Conservation (phyloP, 2,329 filamentous ascomycete genomes). For the Aspergillus jensenii region DNA sequence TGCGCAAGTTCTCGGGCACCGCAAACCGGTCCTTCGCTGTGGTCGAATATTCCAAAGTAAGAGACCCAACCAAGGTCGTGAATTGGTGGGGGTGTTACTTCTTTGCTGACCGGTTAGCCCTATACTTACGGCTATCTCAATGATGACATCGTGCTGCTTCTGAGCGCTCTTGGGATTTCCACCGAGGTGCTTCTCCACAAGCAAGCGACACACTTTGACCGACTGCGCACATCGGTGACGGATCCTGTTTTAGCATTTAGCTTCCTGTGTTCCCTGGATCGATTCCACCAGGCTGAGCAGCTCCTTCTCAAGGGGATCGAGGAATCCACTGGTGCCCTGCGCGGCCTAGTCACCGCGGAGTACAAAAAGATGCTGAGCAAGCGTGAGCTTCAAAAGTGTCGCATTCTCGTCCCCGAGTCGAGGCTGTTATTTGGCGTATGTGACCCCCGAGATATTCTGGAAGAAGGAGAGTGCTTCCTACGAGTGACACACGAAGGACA, state of each 20-base stretch:
- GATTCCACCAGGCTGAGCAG: neutral
- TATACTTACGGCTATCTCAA: constrained; percentile 1
- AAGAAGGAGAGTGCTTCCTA: constrained; percentile 2
- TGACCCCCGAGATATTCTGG: neutral
- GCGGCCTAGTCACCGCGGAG: neutral
- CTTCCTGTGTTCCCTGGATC: neutral
- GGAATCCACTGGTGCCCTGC: neutral
- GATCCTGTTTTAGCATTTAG: neutral
- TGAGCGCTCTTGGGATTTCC: neutral
- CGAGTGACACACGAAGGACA: neutral
- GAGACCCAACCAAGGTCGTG: no score
- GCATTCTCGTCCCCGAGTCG: neutral
- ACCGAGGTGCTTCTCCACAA: neutral
- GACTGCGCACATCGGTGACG: neutral
- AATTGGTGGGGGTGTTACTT: neutral
- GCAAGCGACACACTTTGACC: neutral
- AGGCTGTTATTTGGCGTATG: neutral
- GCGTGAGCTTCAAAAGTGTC: neutral
- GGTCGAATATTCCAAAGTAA: neutral
- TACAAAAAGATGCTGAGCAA: neutral
- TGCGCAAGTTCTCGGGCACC: neutral
- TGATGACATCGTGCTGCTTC: neutral
- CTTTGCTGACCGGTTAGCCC: neutral
- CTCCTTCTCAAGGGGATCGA: neutral
- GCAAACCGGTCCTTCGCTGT: neutral